Conservation (phyloP, 139 green algal genomes). For the Volvox africanus region DNA sequence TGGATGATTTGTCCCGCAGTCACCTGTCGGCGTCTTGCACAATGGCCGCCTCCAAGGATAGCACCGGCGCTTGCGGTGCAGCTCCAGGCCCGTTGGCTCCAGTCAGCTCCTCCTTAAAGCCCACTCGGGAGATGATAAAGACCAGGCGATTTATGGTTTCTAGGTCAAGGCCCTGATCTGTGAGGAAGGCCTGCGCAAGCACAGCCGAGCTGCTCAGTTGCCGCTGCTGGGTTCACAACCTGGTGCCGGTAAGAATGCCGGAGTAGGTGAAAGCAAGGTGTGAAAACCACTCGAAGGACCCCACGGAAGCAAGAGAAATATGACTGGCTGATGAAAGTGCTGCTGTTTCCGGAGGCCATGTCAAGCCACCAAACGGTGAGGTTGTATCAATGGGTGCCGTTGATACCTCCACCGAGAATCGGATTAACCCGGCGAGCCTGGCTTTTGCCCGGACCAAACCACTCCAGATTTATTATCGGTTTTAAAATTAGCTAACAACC, state of each 20-base stretch:
- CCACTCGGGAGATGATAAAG: constrained; percentile 66
- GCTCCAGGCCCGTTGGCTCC: background rate
- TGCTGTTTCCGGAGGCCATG: background rate
- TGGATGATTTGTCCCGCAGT: too few relatives aligned
- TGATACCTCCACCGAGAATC: background rate
- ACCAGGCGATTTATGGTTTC: constrained; percentile 51
- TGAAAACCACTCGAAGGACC: constrained; percentile 2
- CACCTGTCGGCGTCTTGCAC: constrained; percentile 85
- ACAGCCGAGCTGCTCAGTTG: background rate
- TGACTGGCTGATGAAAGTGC: background rate
- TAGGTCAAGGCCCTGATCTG: background rate
- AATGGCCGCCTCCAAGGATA: constrained; percentile 57
- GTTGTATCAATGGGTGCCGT: background rate
- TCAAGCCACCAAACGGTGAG: background rate
- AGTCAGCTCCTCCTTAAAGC: constrained; percentile 78
- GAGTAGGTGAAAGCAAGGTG: too few relatives aligned
- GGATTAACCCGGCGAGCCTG: background rate
- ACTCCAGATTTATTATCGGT: background rate
- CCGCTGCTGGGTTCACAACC: too few relatives aligned
- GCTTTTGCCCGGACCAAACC: background rate
- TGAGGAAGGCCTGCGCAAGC: constrained; percentile 56
- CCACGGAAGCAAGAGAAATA: background rate
- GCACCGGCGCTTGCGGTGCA: background rate
- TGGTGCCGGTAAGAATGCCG: too few relatives aligned
- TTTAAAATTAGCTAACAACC: background rate